phyloP scores from a whole-genome alignment of 169 alveolate genomes.

The Condylostoma magnum region DNA sequence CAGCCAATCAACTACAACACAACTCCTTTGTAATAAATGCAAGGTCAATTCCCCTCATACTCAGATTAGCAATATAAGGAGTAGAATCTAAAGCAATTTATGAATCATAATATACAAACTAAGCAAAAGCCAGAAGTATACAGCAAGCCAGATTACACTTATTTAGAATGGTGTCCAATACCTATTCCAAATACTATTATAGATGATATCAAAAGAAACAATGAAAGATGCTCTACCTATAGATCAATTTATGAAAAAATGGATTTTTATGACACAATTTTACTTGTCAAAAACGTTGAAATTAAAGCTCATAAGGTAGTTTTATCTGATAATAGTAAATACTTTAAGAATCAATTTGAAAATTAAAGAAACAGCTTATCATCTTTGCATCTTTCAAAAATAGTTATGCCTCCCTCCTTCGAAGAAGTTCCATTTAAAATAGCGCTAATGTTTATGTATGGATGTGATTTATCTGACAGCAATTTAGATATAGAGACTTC shows the following conservation, averaged over 20 bases:
- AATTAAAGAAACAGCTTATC: background rate
- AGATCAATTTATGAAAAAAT: background rate
- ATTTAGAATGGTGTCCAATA: too few species aligned
- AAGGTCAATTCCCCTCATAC: too few species aligned
- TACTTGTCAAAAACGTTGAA: slow-evolving; percentile 11
- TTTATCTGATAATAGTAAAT: background rate
- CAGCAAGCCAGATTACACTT: too few species aligned
- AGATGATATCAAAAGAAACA: background rate
- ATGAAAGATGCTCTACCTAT: background rate
- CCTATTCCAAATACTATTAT: slow-evolving; percentile 10
- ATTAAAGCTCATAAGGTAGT: slow-evolving; percentile 29
- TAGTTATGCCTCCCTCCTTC: slow-evolving; percentile 10
- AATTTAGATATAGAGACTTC: background rate
- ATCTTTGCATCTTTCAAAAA: background rate
- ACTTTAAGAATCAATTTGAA: slow-evolving; percentile 3
- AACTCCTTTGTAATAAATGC: too few species aligned
- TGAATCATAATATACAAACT: too few species aligned
- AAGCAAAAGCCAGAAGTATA: too few species aligned
- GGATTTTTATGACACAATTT: slow-evolving; percentile 13
- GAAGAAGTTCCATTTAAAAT: slow-evolving; percentile 6
- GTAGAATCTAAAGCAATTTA: too few species aligned
- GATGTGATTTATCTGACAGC: background rate
- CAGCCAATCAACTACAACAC: too few species aligned
- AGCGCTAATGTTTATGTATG: slow-evolving; percentile 20
- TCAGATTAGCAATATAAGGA: too few species aligned